phyloP scores from a whole-genome alignment of 352 stramenopile genomes.

The Phytophthora pseudosyringae region DNA sequence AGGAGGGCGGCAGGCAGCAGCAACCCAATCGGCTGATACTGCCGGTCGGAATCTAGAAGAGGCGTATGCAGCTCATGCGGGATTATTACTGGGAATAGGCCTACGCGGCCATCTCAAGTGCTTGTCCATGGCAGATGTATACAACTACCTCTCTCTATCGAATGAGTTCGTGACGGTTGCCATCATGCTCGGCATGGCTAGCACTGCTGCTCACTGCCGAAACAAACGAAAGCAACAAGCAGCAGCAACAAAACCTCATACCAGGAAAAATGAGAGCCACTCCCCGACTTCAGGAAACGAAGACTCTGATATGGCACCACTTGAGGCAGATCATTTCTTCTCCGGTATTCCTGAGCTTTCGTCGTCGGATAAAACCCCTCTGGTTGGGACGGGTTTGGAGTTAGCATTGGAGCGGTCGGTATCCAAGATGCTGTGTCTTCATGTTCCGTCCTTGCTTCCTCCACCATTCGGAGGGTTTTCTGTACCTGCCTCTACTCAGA shows the following conservation, averaged over 20 bases:
- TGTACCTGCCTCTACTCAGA: conserved; percentile 94
- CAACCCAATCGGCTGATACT: conserved; percentile 24
- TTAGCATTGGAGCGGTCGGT: conserved; percentile 87
- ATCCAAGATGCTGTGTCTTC: conserved; percentile 98
- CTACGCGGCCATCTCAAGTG: conserved; percentile 94
- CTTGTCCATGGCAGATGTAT: conserved; percentile 98
- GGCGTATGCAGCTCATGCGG: conserved; percentile 91
- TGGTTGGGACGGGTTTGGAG: conserved; percentile 57
- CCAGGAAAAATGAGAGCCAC: background rate
- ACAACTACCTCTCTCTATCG: conserved; percentile 97
- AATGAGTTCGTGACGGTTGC: conserved; percentile 97
- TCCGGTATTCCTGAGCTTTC: conserved; percentile 33
- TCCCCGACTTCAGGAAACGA: conserved; percentile 9
- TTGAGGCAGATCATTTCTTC: conserved; percentile 32
- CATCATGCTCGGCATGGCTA: conserved; percentile 97
- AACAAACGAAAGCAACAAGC: conserved; percentile 42
- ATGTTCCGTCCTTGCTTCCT: conserved; percentile 96
- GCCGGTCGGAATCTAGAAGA: conserved; percentile 69
- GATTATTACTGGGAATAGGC: conserved; percentile 96
- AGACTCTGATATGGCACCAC: conserved; percentile 19
- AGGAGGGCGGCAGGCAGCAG: conserved; percentile 18
- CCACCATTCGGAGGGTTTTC: conserved; percentile 96
- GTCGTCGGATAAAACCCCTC: conserved; percentile 37
- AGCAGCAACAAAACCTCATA: conserved; percentile 7
- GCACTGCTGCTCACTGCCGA: conserved; percentile 92